phyloP scores from a whole-genome alignment of 179 eudicot species.

The Patellifolia procumbens region DNA sequence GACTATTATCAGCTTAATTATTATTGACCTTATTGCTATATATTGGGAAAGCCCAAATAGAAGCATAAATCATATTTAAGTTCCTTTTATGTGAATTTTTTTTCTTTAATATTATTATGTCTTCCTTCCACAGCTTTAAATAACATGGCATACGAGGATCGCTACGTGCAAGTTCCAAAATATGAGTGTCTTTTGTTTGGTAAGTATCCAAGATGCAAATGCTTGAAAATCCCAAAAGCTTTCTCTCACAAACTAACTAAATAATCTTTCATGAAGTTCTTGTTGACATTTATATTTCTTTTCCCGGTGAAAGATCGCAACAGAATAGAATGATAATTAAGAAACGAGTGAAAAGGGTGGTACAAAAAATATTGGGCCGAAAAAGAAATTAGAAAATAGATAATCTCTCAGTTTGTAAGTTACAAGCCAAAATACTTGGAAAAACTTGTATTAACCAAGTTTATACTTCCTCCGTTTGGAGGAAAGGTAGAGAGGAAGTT shows the following conservation, averaged over 20 bases:
- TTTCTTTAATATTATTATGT: not conserved
- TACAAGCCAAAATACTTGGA: too few species aligned
- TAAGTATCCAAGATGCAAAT: slow-evolving; percentile 23
- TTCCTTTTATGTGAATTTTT: not conserved
- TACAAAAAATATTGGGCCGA: too few species aligned
- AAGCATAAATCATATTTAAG: not conserved
- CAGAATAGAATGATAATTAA: too few species aligned
- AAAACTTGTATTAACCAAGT: not conserved
- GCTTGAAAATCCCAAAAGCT: not conserved
- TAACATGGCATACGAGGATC: slow-evolving; percentile 59
- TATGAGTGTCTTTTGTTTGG: slow-evolving; percentile 92
- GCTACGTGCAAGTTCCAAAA: slow-evolving; percentile 49
- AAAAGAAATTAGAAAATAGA: too few species aligned
- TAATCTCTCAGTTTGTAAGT: too few species aligned
- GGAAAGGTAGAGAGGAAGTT: too few species aligned
- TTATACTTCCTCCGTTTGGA: too few species aligned
- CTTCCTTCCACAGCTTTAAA: slow-evolving; percentile 27
- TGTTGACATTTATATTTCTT: too few species aligned
- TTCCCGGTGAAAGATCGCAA: too few species aligned
- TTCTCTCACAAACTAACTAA: not conserved
- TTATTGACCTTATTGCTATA: not conserved
- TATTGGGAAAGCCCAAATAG: not conserved
- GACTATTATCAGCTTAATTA: too few species aligned
- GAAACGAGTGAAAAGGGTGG: too few species aligned
- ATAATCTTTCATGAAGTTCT: not conserved